Conservation (phyloP, 225 moss, liverwort and hornwort genomes). For the Sphagnum tenellum region DNA sequence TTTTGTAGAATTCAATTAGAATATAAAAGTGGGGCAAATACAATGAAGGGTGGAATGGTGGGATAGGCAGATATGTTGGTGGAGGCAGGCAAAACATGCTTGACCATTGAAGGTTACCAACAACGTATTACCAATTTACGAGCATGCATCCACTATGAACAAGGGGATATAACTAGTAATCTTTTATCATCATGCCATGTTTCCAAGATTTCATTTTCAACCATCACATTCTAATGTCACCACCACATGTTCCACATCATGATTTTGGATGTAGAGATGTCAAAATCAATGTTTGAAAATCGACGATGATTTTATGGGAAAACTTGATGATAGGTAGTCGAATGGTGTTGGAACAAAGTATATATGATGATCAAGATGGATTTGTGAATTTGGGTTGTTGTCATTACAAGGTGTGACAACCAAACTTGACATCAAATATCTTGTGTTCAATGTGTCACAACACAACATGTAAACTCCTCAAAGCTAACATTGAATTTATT, state of each 20-base stretch:
- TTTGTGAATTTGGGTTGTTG: constrained; percentile 73
- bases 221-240: too few relatives aligned
- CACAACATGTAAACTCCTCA: too few relatives aligned
- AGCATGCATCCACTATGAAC: constrained; percentile 53
- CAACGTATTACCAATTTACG: constrained; percentile 36
- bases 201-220: not conserved
- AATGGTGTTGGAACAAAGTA: constrained; percentile 64
- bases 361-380: constrained; percentile 42
- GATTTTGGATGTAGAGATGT: too few relatives aligned
- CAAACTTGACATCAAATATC: too few relatives aligned
- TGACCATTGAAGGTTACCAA: constrained; percentile 30
- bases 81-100: constrained; percentile 52
- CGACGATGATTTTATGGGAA: not conserved
- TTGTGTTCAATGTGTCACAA: too few relatives aligned
- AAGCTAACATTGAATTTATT: too few relatives aligned
- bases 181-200: not conserved
- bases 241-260: too few relatives aligned
- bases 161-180: constrained; percentile 53
- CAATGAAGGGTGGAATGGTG: not conserved
- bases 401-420: constrained; percentile 40
- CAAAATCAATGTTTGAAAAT: too few relatives aligned
- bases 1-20: too few relatives aligned
- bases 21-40: too few relatives aligned
- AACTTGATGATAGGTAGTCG: constrained; percentile 35
- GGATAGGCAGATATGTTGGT: constrained; percentile 57